Percentiles rank a stretch among this genome's conserved stretches.
These are phyloP conservation scores for Leishmania major DNA, from an alignment of 208 protist genomes.

Conservation along the genomic window DNA sequence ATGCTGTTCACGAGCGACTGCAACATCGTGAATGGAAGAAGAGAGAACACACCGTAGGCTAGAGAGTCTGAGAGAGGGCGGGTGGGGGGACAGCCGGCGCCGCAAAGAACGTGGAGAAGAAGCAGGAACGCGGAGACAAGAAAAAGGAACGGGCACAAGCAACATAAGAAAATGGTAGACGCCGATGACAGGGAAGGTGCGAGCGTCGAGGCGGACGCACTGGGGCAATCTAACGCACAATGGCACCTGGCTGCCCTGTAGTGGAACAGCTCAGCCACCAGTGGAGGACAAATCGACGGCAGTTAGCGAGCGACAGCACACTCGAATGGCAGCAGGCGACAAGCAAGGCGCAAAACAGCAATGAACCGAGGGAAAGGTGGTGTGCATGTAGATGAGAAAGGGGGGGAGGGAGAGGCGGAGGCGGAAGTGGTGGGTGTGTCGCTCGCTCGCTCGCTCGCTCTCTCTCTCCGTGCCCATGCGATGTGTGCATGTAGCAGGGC, in stretches of 20 bases:
- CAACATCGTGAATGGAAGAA: slow-evolving; percentile 8
- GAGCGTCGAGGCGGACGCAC: background rate
- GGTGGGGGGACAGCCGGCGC: background rate
- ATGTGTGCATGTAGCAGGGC: background rate
- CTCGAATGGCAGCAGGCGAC: background rate
- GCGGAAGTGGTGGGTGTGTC: background rate
- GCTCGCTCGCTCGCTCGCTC: background rate
- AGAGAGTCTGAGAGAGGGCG: background rate
- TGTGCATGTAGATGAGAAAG: background rate
- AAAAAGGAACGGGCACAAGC: background rate
- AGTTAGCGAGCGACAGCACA: background rate
- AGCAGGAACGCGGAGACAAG: background rate
- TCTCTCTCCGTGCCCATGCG: background rate
- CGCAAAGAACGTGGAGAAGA: background rate
- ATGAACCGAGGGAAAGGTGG: background rate
- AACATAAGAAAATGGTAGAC: background rate
- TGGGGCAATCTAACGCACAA: background rate
- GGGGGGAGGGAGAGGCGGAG: background rate
- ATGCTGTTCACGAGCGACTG: slow-evolving; percentile 44
- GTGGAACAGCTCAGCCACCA: background rate
- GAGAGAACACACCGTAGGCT: background rate
- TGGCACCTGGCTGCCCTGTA: background rate
- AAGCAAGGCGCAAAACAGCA: background rate
- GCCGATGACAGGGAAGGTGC: background rate
- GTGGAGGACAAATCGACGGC: background rate